These are phyloP conservation scores for Fonsecaea erecta DNA, from an alignment of 2,329 filamentous ascomycete species.

Conservation along the genomic window DNA sequence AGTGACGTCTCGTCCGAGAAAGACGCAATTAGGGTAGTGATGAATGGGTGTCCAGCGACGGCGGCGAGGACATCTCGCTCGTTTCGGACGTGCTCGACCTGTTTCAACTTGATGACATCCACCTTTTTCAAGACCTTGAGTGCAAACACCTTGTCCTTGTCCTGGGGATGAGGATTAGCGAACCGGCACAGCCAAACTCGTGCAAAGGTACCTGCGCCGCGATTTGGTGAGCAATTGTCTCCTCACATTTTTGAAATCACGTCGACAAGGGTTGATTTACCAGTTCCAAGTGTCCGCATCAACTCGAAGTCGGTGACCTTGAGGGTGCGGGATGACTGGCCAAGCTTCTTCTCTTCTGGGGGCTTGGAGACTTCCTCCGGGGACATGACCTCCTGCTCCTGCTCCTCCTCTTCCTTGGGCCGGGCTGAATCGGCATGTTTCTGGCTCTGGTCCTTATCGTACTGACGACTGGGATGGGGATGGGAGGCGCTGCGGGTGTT, in stretches of 20 bases:
- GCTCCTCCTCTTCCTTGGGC: slow-evolving; percentile 16
- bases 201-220: slow-evolving; percentile 53
- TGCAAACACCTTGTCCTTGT: slow-evolving; percentile 51
- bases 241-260: not conserved
- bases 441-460: slow-evolving; percentile 34
- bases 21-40: slow-evolving; percentile 66
- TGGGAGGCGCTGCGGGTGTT: slow-evolving; percentile 37
- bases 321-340: slow-evolving; percentile 46
- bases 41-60: slow-evolving; percentile 68
- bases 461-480: slow-evolving; percentile 35
- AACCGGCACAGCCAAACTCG: slow-evolving; percentile 56
- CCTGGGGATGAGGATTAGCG: slow-evolving; percentile 44
- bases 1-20: slow-evolving; percentile 67
- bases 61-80: slow-evolving; percentile 67
- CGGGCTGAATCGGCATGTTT: slow-evolving; percentile 27
- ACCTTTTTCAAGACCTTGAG: slow-evolving; percentile 57
- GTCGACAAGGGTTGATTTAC: slow-evolving; percentile 39
- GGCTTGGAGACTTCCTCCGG: slow-evolving; percentile 44
- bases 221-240: slow-evolving; percentile 17
- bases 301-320: slow-evolving; percentile 52
- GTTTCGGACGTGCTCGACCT: slow-evolving; percentile 71
- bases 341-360: slow-evolving; percentile 46
- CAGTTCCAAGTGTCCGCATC: slow-evolving; percentile 56
- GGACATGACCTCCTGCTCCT: slow-evolving; percentile 20
- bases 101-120: slow-evolving; percentile 65